Percentiles rank a stretch among this genome's conserved stretches.
Conservation (phyloP, 2,329 filamentous ascomycete species). For the Fusarium fracticaudum region DNA sequence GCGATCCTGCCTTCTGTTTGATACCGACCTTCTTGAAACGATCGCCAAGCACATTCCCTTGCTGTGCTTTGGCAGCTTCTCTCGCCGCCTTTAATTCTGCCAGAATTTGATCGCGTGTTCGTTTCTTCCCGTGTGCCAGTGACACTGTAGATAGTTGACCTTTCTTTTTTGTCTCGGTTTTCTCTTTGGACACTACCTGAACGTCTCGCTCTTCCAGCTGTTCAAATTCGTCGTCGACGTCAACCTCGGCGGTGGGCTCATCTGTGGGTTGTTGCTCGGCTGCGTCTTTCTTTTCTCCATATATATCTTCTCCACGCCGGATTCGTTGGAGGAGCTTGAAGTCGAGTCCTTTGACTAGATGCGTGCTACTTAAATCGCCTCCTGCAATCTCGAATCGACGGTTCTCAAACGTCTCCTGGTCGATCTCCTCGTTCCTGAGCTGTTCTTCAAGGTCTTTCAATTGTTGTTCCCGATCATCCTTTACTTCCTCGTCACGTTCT, state of each 20-base stretch:
- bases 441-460: constrained; percentile 84
- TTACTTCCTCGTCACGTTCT: constrained; percentile 63
- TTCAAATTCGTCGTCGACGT: constrained; percentile 74
- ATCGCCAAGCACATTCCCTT: constrained; percentile 62
- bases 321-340: constrained; percentile 79
- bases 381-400: constrained; percentile 81
- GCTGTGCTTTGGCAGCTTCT: constrained; percentile 65
- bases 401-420: constrained; percentile 79
- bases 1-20: constrained; percentile 61
- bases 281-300: constrained; percentile 48
- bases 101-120: constrained; percentile 72
- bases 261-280: constrained; percentile 44
- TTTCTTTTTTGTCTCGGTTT: constrained; percentile 62
- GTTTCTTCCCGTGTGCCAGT: constrained; percentile 66
- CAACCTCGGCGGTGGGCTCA: constrained; percentile 44
- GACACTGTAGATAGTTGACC: constrained; percentile 66
- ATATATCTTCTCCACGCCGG: constrained; percentile 74
- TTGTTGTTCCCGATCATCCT: constrained; percentile 67
- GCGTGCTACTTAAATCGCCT: constrained; percentile 81
- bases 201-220: constrained; percentile 65
- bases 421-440: constrained; percentile 85
- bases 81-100: constrained; percentile 73
- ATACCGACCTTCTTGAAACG: constrained; percentile 73
- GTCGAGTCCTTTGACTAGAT: constrained; percentile 92
- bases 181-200: constrained; percentile 61